Evolutionary conservation across 768 basidiomycete species (phyloP).

Genomic region (Rhizopogon vulgaris): DNA sequence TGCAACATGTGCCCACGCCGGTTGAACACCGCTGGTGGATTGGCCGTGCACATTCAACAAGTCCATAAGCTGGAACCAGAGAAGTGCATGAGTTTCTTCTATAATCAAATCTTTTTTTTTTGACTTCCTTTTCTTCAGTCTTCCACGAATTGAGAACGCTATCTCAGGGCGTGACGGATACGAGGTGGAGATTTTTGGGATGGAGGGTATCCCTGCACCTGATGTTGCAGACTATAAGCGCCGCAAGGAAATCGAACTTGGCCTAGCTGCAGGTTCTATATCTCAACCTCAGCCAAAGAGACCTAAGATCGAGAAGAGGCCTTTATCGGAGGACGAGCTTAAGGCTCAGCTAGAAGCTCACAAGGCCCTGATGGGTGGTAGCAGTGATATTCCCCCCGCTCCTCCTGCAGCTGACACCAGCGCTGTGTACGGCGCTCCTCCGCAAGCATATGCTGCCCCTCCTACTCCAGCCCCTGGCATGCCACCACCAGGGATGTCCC

Average conservation of each 20-base stretch:
- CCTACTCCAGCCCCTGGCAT: conserved; percentile 27
- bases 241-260: conserved; percentile 90
- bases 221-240: conserved; percentile 96
- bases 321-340: conserved; percentile 78
- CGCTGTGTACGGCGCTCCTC: conserved; percentile 68
- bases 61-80: conserved; percentile 99
- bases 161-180: conserved; percentile 95
- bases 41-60: conserved; percentile 97
- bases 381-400: conserved; percentile 26
- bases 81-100: conserved; percentile 26
- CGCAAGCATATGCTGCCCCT: conserved; percentile 58
- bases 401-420: conserved; percentile 38
- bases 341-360: conserved; percentile 83
- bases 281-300: conserved; percentile 78
- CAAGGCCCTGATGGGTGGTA: conserved; percentile 82
- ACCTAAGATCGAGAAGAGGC: conserved; percentile 72
- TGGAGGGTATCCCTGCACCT: conserved; percentile 95
- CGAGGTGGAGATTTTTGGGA: conserved; percentile 98
- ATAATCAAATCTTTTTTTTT: not conserved
- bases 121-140: conserved; percentile 27
- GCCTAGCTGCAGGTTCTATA: conserved; percentile 75
- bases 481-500: conserved; percentile 25
- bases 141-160: conserved; percentile 93
- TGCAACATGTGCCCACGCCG: conserved; percentile 93
- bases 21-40: conserved; percentile 94